These are phyloP conservation scores for Leavenworthia alabamica DNA, from an alignment of 345 rosid species.

Conservation along the genomic window DNA sequence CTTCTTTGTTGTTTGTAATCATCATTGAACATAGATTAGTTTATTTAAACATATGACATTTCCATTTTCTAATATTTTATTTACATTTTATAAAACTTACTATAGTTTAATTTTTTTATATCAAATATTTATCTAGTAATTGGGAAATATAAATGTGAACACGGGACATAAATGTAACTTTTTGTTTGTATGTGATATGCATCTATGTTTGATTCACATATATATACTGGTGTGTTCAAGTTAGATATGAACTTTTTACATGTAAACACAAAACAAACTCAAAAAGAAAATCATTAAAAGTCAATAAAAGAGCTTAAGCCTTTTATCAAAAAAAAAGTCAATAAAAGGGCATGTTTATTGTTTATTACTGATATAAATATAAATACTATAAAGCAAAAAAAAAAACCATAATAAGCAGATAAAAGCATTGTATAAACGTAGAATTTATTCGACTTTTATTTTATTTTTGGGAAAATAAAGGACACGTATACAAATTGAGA, in stretches of 20 bases:
- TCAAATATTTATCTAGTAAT: neutral
- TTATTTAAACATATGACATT: neutral
- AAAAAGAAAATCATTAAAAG: neutral
- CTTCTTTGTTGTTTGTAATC: neutral
- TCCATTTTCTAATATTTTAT: neutral
- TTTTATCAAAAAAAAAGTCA: too few species aligned
- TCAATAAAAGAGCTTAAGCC: too few species aligned
- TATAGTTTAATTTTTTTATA: neutral
- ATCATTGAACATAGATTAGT: neutral
- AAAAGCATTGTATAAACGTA: slow-evolving; percentile 2
- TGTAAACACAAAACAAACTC: neutral
- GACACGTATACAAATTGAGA: slow-evolving; percentile 53
- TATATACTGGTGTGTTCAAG: neutral
- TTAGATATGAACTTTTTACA: neutral
- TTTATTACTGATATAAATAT: neutral
- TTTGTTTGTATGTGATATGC: neutral
- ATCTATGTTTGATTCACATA: neutral
- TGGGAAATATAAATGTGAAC: neutral
- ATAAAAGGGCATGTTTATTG: neutral
- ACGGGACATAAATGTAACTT: neutral
- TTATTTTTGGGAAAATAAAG: neutral
- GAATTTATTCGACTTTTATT: neutral
- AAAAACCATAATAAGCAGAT: neutral
- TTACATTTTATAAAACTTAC: neutral
- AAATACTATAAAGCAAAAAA: neutral